A percentile compares a stretch with the other conserved stretches of the same genome.
These are phyloP conservation scores for Meredithiella fracta DNA, from an alignment of 2,329 filamentous ascomycete species.

Conservation along the genomic window DNA sequence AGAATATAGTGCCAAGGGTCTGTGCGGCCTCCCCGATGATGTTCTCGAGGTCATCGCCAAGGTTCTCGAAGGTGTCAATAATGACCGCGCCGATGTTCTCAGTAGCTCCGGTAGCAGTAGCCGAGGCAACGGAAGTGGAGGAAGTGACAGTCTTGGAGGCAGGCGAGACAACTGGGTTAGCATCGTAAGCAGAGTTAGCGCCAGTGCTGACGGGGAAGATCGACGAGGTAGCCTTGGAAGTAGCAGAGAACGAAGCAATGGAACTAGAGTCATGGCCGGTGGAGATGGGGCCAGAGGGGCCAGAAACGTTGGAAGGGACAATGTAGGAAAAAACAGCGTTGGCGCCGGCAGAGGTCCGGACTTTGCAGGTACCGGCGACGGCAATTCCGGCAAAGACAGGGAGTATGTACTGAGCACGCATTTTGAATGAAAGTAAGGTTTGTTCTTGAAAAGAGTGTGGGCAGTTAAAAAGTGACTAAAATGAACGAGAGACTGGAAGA, in stretches of 20 bases:
- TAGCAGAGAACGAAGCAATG: background rate
- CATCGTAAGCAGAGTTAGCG: background rate
- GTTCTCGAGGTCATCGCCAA: background rate
- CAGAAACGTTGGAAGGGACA: background rate
- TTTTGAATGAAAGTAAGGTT: conserved; percentile 1
- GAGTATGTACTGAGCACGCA: conserved; percentile 13
- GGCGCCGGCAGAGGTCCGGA: background rate
- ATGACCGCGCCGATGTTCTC: background rate
- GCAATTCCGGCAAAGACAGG: background rate
- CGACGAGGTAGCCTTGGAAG: background rate
- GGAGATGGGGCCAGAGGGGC: background rate
- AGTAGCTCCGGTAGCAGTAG: background rate
- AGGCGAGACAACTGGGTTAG: background rate
- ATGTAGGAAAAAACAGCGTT: background rate
- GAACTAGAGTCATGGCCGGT: background rate
- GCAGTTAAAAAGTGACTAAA: background rate
- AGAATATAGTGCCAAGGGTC: conserved; percentile 8
- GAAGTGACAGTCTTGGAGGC: background rate
- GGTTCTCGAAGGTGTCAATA: background rate
- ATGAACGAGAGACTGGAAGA: conserved; percentile 7
- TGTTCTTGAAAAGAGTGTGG: background rate
- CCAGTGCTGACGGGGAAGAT: background rate
- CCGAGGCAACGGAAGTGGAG: background rate
- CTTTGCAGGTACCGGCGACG: background rate
- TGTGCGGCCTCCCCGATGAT: background rate